Base-by-base conservation (phyloP, 2,329 filamentous ascomycete species). In the Didymosphaeria variabile region DNA sequence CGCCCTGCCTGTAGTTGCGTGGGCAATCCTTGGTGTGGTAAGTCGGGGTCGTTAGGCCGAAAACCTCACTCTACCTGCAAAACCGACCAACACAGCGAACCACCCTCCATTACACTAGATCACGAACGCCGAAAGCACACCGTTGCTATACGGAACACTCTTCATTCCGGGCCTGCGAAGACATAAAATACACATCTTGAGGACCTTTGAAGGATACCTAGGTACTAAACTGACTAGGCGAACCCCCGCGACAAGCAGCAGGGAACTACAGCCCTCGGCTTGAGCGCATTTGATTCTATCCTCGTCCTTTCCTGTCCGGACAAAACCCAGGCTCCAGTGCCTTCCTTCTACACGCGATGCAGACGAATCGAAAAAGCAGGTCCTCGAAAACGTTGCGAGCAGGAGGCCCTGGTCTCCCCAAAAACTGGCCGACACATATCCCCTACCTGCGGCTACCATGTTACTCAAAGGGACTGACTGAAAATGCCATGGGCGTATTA, bases 401-500 rank as follows among this genome's bases (percentile, higher is more conserved):
- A 45, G 31, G 32, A 32, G 49, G 26, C 29, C 2, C 64, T 46
- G 53, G 60, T 3, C 26, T 71, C 17, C 77, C 76, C 17, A 74
- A 74, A 51, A 68, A 66, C 31, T 79, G 77, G 77, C 74, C 72
- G 45, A 55, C 55, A 26, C 65, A 60, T 3, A 55, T 66, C 8
- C 57, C 67, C 4, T 79, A 78, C 57, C 57, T 79, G 19, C 68
- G 61, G 45, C 62, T 67, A 10, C 72, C 75, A 15, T 66, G 57
- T 3, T 77, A 76, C 49, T 79, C 77, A 1, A 77, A 72, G 52
- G 70, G 64, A 44, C 67, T 78, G 38, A 40, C 60, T 6, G 45
- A 55, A 36, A 71, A 77, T 9, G 67, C 69, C 32, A 44, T 71
- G 29, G 62, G 65, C 13, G 47, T 66, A 29, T 60, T 78, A 15